Conservation (phyloP, 2,329 filamentous ascomycete species). For the Paecilomyces fulvus region DNA sequence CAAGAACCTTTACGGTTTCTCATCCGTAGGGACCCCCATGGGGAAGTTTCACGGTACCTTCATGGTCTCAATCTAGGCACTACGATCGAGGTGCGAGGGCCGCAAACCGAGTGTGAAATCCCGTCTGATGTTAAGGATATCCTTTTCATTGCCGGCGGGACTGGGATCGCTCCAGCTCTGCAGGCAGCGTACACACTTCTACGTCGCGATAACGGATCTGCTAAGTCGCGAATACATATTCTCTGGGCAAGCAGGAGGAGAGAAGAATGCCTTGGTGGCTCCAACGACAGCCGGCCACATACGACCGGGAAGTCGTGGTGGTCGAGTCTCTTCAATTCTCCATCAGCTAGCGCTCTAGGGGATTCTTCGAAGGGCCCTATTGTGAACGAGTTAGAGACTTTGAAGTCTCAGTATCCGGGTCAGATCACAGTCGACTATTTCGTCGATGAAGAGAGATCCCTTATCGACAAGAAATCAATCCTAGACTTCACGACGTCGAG, state of each 20-base stretch:
- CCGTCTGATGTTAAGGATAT: slow-evolving; percentile 50
- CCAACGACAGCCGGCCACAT: slow-evolving; percentile 39
- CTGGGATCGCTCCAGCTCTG: slow-evolving; percentile 81
- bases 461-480: slow-evolving; percentile 52
- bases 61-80: slow-evolving; percentile 55
- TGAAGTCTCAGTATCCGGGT: slow-evolving; percentile 51
- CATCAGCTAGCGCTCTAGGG: slow-evolving; percentile 2
- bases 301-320: slow-evolving; percentile 19
- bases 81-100: slow-evolving; percentile 68
- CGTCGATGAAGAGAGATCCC: slow-evolving; percentile 68
- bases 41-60: slow-evolving; percentile 81
- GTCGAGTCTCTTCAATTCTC: slow-evolving; percentile 17
- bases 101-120: slow-evolving; percentile 59
- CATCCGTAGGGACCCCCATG: slow-evolving; percentile 67
- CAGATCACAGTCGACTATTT: slow-evolving; percentile 63
- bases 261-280: slow-evolving; percentile 57
- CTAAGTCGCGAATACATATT: slow-evolving; percentile 53
- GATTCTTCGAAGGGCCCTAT: slow-evolving; percentile 30
- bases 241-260: slow-evolving; percentile 70
- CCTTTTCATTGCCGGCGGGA: slow-evolving; percentile 84
- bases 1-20: slow-evolving; percentile 57
- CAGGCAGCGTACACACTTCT: slow-evolving; percentile 62
- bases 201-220: slow-evolving; percentile 18
- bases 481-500: slow-evolving; percentile 19
- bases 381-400: slow-evolving; percentile 52